Evolutionary conservation across 257 asterid genomes (phyloP).

Genomic region (Asclepias syriaca): DNA sequence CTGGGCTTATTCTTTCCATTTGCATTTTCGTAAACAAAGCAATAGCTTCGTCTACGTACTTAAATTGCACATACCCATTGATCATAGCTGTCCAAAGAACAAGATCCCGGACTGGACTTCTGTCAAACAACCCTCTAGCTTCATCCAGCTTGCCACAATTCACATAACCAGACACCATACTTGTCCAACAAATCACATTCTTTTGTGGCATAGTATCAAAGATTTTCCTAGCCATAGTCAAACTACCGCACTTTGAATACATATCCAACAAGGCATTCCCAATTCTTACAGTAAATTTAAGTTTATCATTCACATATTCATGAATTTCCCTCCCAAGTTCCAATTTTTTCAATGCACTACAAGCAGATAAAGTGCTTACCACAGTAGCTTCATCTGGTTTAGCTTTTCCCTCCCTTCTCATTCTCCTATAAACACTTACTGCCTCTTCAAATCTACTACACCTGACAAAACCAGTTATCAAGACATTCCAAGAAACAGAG

Average conservation of each 20-base stretch:
- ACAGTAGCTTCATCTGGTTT: slow-evolving; percentile 72
- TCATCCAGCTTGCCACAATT: slow-evolving; percentile 54
- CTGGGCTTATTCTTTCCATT: slow-evolving; percentile 57
- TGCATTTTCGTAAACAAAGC: slow-evolving; percentile 64
- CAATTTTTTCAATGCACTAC: slow-evolving; percentile 52
- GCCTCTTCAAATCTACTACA: slow-evolving; percentile 54
- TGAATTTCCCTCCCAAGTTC: slow-evolving; percentile 70
- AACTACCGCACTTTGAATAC: slow-evolving; percentile 86
- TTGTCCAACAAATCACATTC: slow-evolving; percentile 80
- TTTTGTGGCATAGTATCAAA: slow-evolving; percentile 49
- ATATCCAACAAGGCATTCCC: slow-evolving; percentile 74
- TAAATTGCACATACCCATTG: slow-evolving; percentile 73
- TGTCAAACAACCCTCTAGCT: slow-evolving; percentile 60
- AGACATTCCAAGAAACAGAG: slow-evolving; percentile 65
- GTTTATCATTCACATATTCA: slow-evolving; percentile 38
- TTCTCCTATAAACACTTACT: slow-evolving; percentile 44
- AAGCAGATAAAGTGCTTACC: slow-evolving; percentile 79
- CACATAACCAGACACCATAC: slow-evolving; percentile 68
- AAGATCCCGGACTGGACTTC: slow-evolving; percentile 61
- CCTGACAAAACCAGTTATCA: slow-evolving; percentile 60
- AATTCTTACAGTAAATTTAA: slow-evolving; percentile 51
- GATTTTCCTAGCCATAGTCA: slow-evolving; percentile 51
- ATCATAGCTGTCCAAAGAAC: slow-evolving; percentile 86
- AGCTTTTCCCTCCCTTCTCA: slow-evolving; percentile 38
- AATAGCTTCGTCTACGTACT: slow-evolving; percentile 69